A percentile compares a stretch with the other conserved stretches of the same genome.
Evolutionary conservation across 2,329 filamentous ascomycete genomes (phyloP).

Genomic region (Fusarium napiforme): DNA sequence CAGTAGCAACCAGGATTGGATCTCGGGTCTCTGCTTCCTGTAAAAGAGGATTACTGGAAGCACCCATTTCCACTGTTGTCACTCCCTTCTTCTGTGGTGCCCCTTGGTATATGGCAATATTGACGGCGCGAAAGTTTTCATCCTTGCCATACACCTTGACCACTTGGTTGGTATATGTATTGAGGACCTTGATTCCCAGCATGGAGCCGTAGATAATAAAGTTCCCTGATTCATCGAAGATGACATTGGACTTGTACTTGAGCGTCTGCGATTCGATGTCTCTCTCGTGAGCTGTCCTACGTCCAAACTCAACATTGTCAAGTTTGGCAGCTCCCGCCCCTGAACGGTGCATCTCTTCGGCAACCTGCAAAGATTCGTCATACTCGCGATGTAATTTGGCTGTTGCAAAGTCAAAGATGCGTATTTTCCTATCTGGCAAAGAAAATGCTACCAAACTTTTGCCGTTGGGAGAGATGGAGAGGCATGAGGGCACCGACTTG

Average conservation of each 20-base stretch:
- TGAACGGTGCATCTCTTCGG: constrained; percentile 96
- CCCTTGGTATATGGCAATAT: constrained; percentile 91
- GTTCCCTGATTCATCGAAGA: constrained; percentile 95
- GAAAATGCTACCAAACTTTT: constrained; percentile 90
- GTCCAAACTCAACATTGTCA: constrained; percentile 91
- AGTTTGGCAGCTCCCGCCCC: constrained; percentile 83
- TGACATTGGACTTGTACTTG: constrained; percentile 80
- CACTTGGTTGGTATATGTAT: constrained; percentile 92
- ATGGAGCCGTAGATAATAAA: constrained; percentile 96
- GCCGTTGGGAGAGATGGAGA: constrained; percentile 88
- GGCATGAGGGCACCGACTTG: constrained; percentile 82
- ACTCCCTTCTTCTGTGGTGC: constrained; percentile 93
- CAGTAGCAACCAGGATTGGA: constrained; percentile 87
- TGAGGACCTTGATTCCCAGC: constrained; percentile 92
- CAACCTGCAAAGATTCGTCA: constrained; percentile 89
- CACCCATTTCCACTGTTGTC: constrained; percentile 96
- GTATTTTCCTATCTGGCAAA: constrained; percentile 91
- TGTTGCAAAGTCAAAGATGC: constrained; percentile 90
- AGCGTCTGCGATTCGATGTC: constrained; percentile 80
- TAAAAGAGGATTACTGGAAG: constrained; percentile 90
- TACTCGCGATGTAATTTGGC: constrained; percentile 92
- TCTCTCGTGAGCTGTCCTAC: constrained; percentile 84
- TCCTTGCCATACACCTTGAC: constrained; percentile 92
- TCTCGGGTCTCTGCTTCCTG: constrained; percentile 92
- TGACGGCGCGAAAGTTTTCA: constrained; percentile 85